These are phyloP conservation scores for Dunaliella salina DNA, from an alignment of 163 green algal genomes.

Conservation along the genomic window DNA sequence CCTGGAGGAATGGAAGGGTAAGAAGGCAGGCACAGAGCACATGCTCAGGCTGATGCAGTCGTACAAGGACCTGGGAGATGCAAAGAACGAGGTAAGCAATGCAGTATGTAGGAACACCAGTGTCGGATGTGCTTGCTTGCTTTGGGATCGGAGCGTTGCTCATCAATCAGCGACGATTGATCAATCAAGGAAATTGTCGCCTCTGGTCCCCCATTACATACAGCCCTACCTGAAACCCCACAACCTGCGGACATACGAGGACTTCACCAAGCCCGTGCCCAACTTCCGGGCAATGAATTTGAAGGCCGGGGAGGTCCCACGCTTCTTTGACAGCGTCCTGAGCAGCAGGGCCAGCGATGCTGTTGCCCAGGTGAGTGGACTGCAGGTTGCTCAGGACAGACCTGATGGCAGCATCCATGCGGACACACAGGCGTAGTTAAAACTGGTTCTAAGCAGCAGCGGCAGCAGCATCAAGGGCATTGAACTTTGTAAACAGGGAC, in stretches of 20 bases:
- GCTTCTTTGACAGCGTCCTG: conserved; percentile 62
- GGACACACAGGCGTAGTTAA: too few relatives aligned
- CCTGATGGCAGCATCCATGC: too few relatives aligned
- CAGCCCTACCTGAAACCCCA: conserved; percentile 60
- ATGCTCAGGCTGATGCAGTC: conserved; percentile 51
- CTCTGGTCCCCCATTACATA: neutral
- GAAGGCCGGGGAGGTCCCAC: conserved; percentile 56
- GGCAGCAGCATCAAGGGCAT: too few relatives aligned
- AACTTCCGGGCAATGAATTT: conserved; percentile 55
- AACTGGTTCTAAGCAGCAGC: too few relatives aligned
- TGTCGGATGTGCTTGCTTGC: too few relatives aligned
- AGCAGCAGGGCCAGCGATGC: conserved; percentile 33
- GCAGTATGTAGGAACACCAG: too few relatives aligned
- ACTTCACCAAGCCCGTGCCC: conserved; percentile 48
- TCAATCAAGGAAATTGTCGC: neutral
- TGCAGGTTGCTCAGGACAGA: too few relatives aligned
- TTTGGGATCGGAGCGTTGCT: too few relatives aligned
- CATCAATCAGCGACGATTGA: too few relatives aligned
- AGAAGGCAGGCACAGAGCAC: conserved; percentile 46
- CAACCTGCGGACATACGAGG: conserved; percentile 58
- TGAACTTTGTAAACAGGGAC: too few relatives aligned
- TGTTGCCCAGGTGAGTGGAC: conserved; percentile 15
- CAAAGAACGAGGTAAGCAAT: conserved; percentile 44
- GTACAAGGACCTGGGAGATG: conserved; percentile 59
- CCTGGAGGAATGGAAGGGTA: conserved; percentile 37